Base-by-base conservation (phyloP, 2,329 filamentous ascomycete genomes). In the Pseudofabraea citricarpa region DNA sequence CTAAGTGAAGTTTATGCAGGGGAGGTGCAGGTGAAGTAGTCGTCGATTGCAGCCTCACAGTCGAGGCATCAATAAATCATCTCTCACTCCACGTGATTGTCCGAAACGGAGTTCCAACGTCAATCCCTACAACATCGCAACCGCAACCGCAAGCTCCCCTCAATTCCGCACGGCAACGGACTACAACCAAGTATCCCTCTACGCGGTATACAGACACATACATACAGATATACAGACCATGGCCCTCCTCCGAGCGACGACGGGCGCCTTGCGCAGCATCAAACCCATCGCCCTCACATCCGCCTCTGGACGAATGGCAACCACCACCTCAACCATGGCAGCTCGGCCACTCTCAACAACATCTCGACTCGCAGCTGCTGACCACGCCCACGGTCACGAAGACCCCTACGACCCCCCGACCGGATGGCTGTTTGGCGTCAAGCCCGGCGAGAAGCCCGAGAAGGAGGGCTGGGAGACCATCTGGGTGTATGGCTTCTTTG, bases 381-480 rank as follows among this genome's bases (percentile, higher is more conserved):
- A 51, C 21, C 51, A 57, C 36, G 56, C 49, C 19, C 51, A 57
- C 36, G 56, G 48, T 21, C 56, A 60, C 42, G 56, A 57, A 36
- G 51, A 54, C 56, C 85, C 90, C 65, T 98, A 90, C 69, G 93
- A 98, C 56, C 83, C 90, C 37, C 91, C 93, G 3, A 78, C 74
- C 44, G 93, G 93, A 59, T 96, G 90, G 88, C 81, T 98, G 59
- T 96, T 87, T 67, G 90, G 90, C 55, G 79, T 96, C 58, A 90
- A 90, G 74, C 93, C 93, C 26, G 90, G 90, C 51, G 88, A 96
- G 80, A 95, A 96, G 75, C 83, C 88, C 64, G 81, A 94, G 77
- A 87, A 89, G 67, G 93, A 98, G 72, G 93, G 91, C 41, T 98
- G 93, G 93, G 93, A 98, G 77, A 81, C 75, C 54, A 70, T 90